phyloP scores from a whole-genome alignment of 1,139 yeast genomes.

The Scheffersomyces titani region DNA sequence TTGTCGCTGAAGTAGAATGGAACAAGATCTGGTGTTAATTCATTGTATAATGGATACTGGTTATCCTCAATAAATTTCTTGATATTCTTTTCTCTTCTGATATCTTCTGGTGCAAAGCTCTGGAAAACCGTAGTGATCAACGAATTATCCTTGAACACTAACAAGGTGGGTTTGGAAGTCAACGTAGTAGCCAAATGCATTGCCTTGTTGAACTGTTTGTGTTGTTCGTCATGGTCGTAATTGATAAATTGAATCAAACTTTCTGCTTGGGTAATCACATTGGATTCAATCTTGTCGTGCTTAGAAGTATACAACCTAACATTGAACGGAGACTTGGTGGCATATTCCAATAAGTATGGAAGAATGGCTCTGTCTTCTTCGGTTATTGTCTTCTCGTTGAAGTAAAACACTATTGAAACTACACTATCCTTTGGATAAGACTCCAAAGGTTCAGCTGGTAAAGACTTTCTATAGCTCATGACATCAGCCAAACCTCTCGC shows the following conservation, averaged over 20 bases:
- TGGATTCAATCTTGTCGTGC: slow-evolving; percentile 42
- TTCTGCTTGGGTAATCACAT: slow-evolving; percentile 44
- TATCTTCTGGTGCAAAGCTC: slow-evolving; percentile 63
- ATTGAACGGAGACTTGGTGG: slow-evolving; percentile 57
- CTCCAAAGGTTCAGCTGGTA: slow-evolving; percentile 34
- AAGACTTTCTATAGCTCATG: slow-evolving; percentile 37
- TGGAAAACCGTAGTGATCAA: slow-evolving; percentile 55
- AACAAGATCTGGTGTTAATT: slow-evolving; percentile 44
- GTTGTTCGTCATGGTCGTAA: slow-evolving; percentile 32
- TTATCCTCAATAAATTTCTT: slow-evolving; percentile 48
- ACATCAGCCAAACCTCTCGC: slow-evolving; percentile 39
- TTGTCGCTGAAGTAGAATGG: slow-evolving; percentile 37
- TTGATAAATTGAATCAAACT: slow-evolving; percentile 43
- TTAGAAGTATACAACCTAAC: slow-evolving; percentile 54
- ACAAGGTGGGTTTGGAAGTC: slow-evolving; percentile 60
- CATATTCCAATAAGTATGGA: slow-evolving; percentile 58
- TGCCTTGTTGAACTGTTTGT: slow-evolving; percentile 39
- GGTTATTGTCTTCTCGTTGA: slow-evolving; percentile 51
- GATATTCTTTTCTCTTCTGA: slow-evolving; percentile 51
- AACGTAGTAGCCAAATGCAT: slow-evolving; percentile 52
- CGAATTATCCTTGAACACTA: slow-evolving; percentile 59
- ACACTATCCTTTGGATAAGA: slow-evolving; percentile 44
- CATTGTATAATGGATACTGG: slow-evolving; percentile 52
- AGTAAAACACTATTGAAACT: slow-evolving; percentile 54
- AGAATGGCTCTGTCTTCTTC: slow-evolving; percentile 63